Base-by-base conservation (phyloP, 2,329 filamentous ascomycete genomes). In the Golovinomyces cichoracearum region DNA sequence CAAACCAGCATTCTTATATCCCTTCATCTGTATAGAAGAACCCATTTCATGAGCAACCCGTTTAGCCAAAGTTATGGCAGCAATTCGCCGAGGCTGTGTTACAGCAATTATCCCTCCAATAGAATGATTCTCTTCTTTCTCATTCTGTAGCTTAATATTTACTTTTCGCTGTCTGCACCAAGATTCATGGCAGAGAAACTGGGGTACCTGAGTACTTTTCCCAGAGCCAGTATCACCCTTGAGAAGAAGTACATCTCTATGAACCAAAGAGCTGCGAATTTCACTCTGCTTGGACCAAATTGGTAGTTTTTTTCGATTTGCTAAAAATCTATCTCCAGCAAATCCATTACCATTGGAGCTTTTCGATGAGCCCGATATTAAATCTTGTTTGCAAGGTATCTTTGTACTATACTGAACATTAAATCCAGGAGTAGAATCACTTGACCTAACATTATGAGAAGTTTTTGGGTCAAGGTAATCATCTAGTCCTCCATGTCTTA, bases 211-310 rank as follows among this genome's bases (percentile, higher is more conserved):
- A 0, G 90, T 98, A 66, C 83, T 92, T 65, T 98, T 98, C 60
- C 90, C 90, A 13, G 83, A 93, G 61, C 90, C 90, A 0, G 90
- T 98, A 63, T 95, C 88, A 65, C 88, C 88, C 2, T 90, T 80
- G 13, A 98, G 66, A 0, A 98, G 70, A 47, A 98, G 72, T 1
- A 93, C 74, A 57, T 92, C 74, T 19, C 59, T 54, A 4, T 56
- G 33, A 31, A 57, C 52, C n/a, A 62, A 44, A 13, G 49, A 52
- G 40, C 49, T 52, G 22, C 56, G 53, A 37, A 62, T 60, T 51
- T 60, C 56, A 21, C 48, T 48, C 29, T 56, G 53, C 40, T 56
- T 57, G 4, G 50, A 48, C 54, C 57, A 60, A n/a, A 62, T 59
- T 17, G 60, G 60, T 5, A 62, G 51, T 4, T 50, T 51, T 50